Percentiles rank a stretch among this genome's conserved stretches.
phyloP scores from a whole-genome alignment of 108 stramenopile species.

The Skeletonema marinoi region DNA sequence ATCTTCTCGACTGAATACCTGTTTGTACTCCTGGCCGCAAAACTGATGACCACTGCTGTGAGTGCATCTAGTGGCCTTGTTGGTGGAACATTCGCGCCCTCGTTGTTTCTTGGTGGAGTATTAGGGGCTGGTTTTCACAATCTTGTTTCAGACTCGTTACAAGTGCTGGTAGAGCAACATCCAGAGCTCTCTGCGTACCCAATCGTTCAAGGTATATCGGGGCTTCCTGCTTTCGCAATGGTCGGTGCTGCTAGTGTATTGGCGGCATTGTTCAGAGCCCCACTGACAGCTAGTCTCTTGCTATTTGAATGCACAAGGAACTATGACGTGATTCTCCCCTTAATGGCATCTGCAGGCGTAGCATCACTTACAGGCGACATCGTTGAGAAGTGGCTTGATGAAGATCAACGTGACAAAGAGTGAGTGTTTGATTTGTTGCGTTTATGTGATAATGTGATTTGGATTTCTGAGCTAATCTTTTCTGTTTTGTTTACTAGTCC shows the following conservation, averaged over 20 bases:
- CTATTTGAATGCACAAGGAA: constrained; percentile 92
- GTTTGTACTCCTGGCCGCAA: constrained; percentile 59
- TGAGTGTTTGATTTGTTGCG: neutral
- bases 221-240: constrained; percentile 90
- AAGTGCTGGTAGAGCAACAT: constrained; percentile 26
- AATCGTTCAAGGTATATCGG: constrained; percentile 48
- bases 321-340: constrained; percentile 88
- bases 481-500: constrained; percentile 1
- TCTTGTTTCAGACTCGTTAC: constrained; percentile 38
- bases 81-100: constrained; percentile 94
- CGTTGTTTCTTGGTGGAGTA: constrained; percentile 89
- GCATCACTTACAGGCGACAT: constrained; percentile 44
- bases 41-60: constrained; percentile 81
- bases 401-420: constrained; percentile 45
- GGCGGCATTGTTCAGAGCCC: constrained; percentile 89
- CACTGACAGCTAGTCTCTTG: constrained; percentile 82
- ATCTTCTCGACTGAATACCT: constrained; percentile 55
- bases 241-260: constrained; percentile 89
- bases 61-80: constrained; percentile 87
- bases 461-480: neutral
- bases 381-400: constrained; percentile 50
- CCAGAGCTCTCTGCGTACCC: constrained; percentile 31
- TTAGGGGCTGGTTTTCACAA: constrained; percentile 88
- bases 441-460: neutral
- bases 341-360: constrained; percentile 80